Conservation (phyloP, 2,329 filamentous ascomycete genomes). For the Dactylellina sp. region DNA sequence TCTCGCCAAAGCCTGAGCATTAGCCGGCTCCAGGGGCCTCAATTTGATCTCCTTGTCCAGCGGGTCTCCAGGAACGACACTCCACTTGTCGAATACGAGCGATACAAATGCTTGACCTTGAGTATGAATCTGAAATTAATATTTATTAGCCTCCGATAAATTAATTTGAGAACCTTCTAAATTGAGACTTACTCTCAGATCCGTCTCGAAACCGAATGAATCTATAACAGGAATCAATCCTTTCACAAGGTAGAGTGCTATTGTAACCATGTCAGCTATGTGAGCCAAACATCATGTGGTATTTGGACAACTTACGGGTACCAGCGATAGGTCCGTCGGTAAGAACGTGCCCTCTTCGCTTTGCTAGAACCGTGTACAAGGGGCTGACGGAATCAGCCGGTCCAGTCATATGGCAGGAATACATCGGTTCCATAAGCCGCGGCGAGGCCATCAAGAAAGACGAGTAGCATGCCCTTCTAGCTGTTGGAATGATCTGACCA, state of each 20-base stretch:
- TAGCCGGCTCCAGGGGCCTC: slow-evolving; percentile 85
- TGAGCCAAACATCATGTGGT: not conserved
- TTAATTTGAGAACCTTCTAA: not conserved
- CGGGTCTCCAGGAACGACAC: slow-evolving; percentile 93
- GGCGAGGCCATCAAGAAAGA: slow-evolving; percentile 98
- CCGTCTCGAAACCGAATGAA: slow-evolving; percentile 97
- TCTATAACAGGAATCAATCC: slow-evolving; percentile 96
- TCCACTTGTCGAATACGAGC: slow-evolving; percentile 95
- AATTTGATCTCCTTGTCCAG: slow-evolving; percentile 87
- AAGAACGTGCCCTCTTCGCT: slow-evolving; percentile 89
- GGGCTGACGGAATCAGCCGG: slow-evolving; percentile 88
- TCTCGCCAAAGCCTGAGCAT: slow-evolving; percentile 86
- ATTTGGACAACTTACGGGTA: slow-evolving; percentile 68
- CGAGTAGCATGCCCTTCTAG: slow-evolving; percentile 90
- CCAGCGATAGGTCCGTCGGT: slow-evolving; percentile 94
- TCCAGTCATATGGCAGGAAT: slow-evolving; percentile 90
- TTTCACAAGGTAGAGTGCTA: slow-evolving; percentile 83
- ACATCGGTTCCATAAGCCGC: slow-evolving; percentile 95
- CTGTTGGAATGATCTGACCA: slow-evolving; percentile 96
- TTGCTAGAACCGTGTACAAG: slow-evolving; percentile 90
- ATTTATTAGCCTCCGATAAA: not conserved
- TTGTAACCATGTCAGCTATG: slow-evolving; percentile 25
- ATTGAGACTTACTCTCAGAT: slow-evolving; percentile 72
- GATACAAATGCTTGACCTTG: slow-evolving; percentile 91
- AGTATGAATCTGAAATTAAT: slow-evolving; percentile 76